These are phyloP conservation scores for Hypomontagnella submonticulosa DNA, from an alignment of 495 filamentous ascomycete genomes.

Conservation along the genomic window DNA sequence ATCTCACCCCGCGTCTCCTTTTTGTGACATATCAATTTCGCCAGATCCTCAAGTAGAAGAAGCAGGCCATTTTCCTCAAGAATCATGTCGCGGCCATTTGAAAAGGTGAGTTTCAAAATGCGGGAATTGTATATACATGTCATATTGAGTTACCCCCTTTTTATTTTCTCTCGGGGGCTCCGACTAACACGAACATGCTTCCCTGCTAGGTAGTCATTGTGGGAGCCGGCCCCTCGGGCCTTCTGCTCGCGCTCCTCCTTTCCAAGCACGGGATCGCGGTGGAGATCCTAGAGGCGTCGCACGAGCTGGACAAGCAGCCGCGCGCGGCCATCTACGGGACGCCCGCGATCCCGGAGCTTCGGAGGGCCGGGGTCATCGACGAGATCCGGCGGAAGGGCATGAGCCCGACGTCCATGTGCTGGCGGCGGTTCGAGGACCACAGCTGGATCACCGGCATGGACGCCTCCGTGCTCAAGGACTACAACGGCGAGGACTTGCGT, in stretches of 20 bases:
- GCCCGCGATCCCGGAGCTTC: constrained; percentile 63
- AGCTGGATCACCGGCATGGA: constrained; percentile 49
- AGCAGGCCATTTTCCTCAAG: constrained; percentile 7
- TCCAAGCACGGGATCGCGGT: constrained; percentile 64
- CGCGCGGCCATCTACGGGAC: constrained; percentile 66
- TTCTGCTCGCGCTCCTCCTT: constrained; percentile 66
- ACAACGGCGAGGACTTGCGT: constrained; percentile 52
- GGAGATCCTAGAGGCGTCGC: constrained; percentile 62
- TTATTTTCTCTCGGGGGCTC: background rate
- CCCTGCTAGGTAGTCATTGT: constrained; percentile 56
- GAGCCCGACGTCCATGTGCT: constrained; percentile 62
- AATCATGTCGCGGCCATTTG: constrained; percentile 40
- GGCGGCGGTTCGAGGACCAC: constrained; percentile 58
- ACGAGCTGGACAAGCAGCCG: constrained; percentile 63
- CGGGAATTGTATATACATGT: background rate
- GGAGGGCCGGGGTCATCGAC: constrained; percentile 65
- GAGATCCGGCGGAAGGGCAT: constrained; percentile 62
- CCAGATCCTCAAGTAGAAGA: background rate
- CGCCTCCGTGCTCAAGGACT: constrained; percentile 41
- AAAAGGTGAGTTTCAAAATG: constrained; percentile 29
- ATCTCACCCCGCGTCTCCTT: constrained; percentile 16
- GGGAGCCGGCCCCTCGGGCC: constrained; percentile 67
- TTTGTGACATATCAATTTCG: constrained; percentile 8
- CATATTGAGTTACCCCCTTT: background rate
- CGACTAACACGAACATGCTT: constrained; percentile 5